These are phyloP conservation scores for Umbelopsis ramanniana DNA, from an alignment of 192 early-diverging fungal species.

Conservation along the genomic window DNA sequence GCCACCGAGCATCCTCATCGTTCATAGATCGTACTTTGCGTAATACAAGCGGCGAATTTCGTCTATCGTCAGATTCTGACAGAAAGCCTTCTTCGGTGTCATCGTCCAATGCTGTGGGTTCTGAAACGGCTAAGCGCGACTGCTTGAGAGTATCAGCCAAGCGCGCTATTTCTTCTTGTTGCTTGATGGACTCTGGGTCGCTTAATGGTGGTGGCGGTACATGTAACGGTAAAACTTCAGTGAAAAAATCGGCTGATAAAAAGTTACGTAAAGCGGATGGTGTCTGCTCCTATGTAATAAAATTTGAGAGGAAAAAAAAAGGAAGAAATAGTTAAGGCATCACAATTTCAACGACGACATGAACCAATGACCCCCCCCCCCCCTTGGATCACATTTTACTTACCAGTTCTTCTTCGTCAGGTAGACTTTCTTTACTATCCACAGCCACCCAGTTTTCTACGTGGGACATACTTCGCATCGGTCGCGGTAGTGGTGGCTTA, in stretches of 20 bases:
- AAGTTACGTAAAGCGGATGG: slow-evolving; percentile 33
- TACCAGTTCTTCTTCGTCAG: slow-evolving; percentile 39
- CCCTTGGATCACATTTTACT: slow-evolving; percentile 6
- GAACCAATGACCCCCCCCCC: background rate
- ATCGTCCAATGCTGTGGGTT: background rate
- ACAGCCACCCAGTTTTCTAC: slow-evolving; percentile 37
- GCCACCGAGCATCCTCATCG: slow-evolving; percentile 19
- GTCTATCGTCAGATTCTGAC: background rate
- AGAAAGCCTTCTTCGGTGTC: background rate
- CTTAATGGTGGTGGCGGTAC: slow-evolving; percentile 35
- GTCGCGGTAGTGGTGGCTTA: background rate
- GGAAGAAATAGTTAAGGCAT: background rate
- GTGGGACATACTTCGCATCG: slow-evolving; percentile 32
- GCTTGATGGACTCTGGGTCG: slow-evolving; percentile 20
- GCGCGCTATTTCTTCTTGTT: slow-evolving; percentile 18
- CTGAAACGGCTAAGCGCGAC: background rate
- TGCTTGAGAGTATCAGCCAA: slow-evolving; percentile 2
- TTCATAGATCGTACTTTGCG: slow-evolving; percentile 18
- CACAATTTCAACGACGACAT: too few species aligned
- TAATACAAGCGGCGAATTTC: background rate
- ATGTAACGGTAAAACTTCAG: slow-evolving; percentile 38
- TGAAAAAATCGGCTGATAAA: slow-evolving; percentile 35
- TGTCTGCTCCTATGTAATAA: slow-evolving; percentile 16
- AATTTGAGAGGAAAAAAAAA: background rate
- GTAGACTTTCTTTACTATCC: slow-evolving; percentile 39